Conservation (phyloP, 2,329 filamentous ascomycete genomes). For the Fusarium circinatum region DNA sequence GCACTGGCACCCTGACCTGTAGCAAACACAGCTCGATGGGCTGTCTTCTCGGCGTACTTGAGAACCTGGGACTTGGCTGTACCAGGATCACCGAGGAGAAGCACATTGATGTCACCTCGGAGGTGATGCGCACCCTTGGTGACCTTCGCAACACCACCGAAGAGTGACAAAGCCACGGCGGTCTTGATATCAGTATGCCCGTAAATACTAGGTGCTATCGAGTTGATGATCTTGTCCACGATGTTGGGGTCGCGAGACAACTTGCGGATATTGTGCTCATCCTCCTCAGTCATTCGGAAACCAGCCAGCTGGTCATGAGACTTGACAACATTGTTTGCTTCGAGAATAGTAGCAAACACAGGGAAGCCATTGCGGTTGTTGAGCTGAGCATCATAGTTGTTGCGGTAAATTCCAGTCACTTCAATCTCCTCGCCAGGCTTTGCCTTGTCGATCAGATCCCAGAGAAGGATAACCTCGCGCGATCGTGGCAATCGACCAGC, state of each 20-base stretch:
- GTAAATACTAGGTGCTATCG: conserved; percentile 97
- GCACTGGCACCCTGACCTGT: conserved; percentile 97
- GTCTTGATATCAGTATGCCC: conserved; percentile 98
- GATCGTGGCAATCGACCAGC: conserved; percentile 93
- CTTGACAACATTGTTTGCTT: conserved; percentile 97
- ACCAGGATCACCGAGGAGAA: conserved; percentile 95
- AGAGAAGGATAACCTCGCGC: conserved; percentile 93
- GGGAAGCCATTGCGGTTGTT: conserved; percentile 99
- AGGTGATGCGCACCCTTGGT: conserved; percentile 91
- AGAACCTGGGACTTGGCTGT: conserved; percentile 98
- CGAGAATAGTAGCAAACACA: conserved; percentile 96
- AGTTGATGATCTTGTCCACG: conserved; percentile 90
- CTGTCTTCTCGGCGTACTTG: conserved; percentile 98
- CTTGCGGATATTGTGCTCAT: conserved; percentile 88
- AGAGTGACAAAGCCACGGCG: conserved; percentile 90
- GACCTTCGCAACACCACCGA: conserved; percentile 92
- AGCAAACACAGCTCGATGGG: conserved; percentile 95
- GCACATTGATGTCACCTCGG: conserved; percentile 96
- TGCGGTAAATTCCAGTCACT: conserved; percentile 94
- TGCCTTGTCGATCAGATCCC: conserved; percentile 95
- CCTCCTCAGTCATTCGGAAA: conserved; percentile 93
- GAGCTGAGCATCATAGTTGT: conserved; percentile 96
- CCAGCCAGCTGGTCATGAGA: conserved; percentile 97
- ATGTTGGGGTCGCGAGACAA: conserved; percentile 92
- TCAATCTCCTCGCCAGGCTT: conserved; percentile 99